Base-by-base conservation (phyloP, 805 yeast genomes). In the Yamadazyma phyllophila region DNA sequence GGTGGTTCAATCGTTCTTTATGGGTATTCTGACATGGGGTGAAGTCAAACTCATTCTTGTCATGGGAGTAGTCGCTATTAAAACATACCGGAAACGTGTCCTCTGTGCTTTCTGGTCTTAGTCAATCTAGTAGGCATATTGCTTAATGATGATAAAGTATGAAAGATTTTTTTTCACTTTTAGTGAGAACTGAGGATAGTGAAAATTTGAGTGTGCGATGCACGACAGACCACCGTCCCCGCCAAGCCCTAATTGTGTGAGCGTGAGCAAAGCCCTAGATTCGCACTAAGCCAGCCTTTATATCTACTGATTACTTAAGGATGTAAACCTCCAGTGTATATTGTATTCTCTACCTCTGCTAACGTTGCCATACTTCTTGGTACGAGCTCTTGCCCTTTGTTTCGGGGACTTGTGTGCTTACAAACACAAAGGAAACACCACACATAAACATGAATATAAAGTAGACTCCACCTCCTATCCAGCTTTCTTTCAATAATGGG, bases 61-160 rank as follows among this genome's bases (percentile, higher is more conserved):
- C 24, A 20, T 20, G 24, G 24, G 24, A 4, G 24, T 20, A 6
- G 24, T 20, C 24, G 9, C 7, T 10, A 29, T 11, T 26, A 51
- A 45, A 65, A 82, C 95, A 81, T 87, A 88, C 95, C 96, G 74
- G 97, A 88, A 78, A 94, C 98, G 96, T 94, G 85, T 81, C 99
- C 99, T 88, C 99, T 90, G 87, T 89, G 97, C 84, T 94, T 94
- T 88, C 99, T 90, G 80, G 98, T 94, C 80, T 94, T 91, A 72
- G 96, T 87, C 74, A 88, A 85, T 88, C 98, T 90, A 84, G 97
- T 88, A 77, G 98, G 98, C 98, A 91, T 91, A 74, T 24, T 42
- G 39, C 73, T 76, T 45, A 27, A 40, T 33, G 38, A 40, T 36
- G 39, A 13, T 39, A 31, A 26, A 36, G 12, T 32, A 9, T 36